Evolutionary conservation across 305 asterid species (phyloP).

Genomic region (Stenogyne calaminthoides): DNA sequence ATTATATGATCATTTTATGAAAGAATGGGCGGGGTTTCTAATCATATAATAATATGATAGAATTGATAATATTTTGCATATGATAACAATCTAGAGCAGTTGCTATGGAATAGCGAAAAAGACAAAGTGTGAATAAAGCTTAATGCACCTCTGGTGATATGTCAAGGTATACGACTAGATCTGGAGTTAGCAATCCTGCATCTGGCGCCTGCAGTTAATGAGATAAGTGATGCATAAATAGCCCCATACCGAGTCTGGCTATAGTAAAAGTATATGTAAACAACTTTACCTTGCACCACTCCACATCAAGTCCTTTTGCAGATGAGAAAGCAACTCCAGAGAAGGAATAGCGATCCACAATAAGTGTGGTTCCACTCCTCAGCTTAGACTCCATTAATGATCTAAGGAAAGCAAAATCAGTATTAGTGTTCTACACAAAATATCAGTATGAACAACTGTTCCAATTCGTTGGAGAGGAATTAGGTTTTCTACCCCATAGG

Average conservation of each 20-base stretch:
- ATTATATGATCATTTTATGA: background rate
- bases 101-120: background rate
- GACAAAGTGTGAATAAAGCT: constrained; percentile 6
- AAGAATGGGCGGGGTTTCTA: background rate
- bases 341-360: no score
- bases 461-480: background rate
- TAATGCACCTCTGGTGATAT: constrained; percentile 80
- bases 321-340: no score
- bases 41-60: background rate
- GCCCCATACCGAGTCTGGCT: background rate
- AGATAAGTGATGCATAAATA: constrained; percentile 6
- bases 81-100: background rate
- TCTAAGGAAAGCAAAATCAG: constrained; percentile 40
- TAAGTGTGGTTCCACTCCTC: no score
- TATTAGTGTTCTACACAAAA: constrained; percentile 10
- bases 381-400: constrained; percentile 40
- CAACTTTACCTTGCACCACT: constrained; percentile 39
- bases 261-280: background rate
- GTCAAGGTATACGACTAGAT: constrained; percentile 84
- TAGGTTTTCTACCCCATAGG: background rate
- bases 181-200: constrained; percentile 87
- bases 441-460: background rate
- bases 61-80: background rate
- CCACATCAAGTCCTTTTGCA: no score
- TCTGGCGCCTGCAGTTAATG: constrained; percentile 73